Conservation (phyloP, 2,329 filamentous ascomycete species). For the Ceratocystis lukuohia region DNA sequence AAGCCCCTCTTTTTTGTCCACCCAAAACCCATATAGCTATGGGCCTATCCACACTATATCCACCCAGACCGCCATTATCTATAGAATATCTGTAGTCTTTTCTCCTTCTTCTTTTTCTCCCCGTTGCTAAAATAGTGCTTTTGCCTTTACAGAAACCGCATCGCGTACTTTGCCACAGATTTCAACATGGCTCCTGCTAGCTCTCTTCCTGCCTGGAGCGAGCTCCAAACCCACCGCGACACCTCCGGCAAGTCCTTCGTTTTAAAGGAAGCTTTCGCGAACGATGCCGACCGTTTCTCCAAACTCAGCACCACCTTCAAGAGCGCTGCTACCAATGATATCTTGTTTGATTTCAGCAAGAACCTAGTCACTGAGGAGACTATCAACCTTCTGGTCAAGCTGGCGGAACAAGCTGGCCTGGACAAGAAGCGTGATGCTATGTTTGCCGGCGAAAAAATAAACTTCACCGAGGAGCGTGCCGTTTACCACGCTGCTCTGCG, state of each 20-base stretch:
- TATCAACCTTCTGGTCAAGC: constrained; percentile 68
- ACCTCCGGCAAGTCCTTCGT: constrained; percentile 77
- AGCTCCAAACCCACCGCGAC: constrained; percentile 83
- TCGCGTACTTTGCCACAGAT: neutral
- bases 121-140: neutral
- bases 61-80: neutral
- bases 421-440: constrained; percentile 93
- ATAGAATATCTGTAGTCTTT: neutral
- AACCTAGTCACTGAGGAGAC: constrained; percentile 96
- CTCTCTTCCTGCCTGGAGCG: constrained; percentile 74
- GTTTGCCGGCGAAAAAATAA: constrained; percentile 97
- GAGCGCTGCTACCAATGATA: constrained; percentile 70
- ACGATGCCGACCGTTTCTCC: constrained; percentile 75
- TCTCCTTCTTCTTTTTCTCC: neutral
- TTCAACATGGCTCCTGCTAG: constrained; percentile 64
- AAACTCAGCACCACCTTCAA: constrained; percentile 81
- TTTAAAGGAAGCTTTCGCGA: constrained; percentile 82
- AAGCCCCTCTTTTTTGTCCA: constrained; percentile 7
- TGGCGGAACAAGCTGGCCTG: constrained; percentile 80
- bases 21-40: constrained; percentile 6
- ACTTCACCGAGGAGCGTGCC: constrained; percentile 93
- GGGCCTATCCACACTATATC: neutral
- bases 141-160: neutral
- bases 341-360: constrained; percentile 98
- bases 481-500: constrained; percentile 92